Evolutionary conservation across 208 protist genomes (phyloP).

Genomic region (Endotrypanum monterogeii): DNA sequence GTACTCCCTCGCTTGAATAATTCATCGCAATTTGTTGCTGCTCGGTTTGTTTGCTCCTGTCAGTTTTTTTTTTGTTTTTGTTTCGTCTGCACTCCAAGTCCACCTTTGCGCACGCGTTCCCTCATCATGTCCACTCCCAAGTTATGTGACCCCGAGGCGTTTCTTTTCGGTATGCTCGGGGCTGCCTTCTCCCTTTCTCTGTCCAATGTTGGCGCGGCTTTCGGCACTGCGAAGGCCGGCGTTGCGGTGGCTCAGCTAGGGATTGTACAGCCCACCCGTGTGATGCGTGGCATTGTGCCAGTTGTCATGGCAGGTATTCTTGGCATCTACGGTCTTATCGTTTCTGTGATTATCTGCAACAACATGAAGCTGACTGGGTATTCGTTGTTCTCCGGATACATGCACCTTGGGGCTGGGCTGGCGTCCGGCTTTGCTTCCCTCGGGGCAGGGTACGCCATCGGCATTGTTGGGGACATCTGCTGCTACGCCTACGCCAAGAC

Average conservation of each 20-base stretch:
- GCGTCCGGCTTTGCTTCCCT: constrained; percentile 95
- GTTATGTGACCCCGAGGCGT: constrained; percentile 61
- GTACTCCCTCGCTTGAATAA: background rate
- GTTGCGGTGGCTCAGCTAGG: constrained; percentile 97
- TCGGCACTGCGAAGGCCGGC: constrained; percentile 97
- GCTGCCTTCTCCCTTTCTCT: constrained; percentile 84
- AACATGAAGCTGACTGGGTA: constrained; percentile 80
- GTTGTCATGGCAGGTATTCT: constrained; percentile 95
- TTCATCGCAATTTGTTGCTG: background rate
- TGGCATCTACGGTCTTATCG: constrained; percentile 88
- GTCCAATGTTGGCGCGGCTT: constrained; percentile 96
- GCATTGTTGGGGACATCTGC: constrained; percentile 98
- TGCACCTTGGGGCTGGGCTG: constrained; percentile 97
- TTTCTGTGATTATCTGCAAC: constrained; percentile 88
- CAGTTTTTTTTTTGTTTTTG: background rate
- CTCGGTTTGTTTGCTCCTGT: background rate
- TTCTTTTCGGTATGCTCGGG: constrained; percentile 97
- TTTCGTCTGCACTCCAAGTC: background rate
- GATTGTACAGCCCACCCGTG: constrained; percentile 93
- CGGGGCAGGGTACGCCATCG: constrained; percentile 98
- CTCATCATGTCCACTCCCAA: constrained; percentile 17
- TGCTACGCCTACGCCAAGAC: constrained; percentile 93
- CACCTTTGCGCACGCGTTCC: background rate
- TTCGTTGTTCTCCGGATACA: constrained; percentile 88
- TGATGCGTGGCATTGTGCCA: constrained; percentile 94